Base-by-base conservation (phyloP, 192 early-diverging fungal genomes). In the Rhizophagus clarus region DNA sequence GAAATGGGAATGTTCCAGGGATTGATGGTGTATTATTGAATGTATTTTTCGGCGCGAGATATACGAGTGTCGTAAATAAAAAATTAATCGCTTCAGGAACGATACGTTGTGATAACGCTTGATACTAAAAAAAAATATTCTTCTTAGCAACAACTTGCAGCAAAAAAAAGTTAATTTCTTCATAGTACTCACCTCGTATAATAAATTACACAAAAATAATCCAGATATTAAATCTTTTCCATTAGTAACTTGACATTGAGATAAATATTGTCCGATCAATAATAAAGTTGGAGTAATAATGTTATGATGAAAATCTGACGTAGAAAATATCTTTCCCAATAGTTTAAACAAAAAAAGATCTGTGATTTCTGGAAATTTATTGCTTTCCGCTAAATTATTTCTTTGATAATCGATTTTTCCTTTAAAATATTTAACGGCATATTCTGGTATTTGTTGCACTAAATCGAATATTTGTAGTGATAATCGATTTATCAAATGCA, bases 281-380 rank as follows among this genome's bases (percentile, higher is more conserved):
- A 97, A 79, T 69, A 93, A 87, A 49, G 95, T 89, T 15, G 97
- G 97, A 3, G 97, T 98, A 8, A 94, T 87, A 7, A 98, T 91
- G 8, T 91, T 82, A 82, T 99, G 96, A 76, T 91, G 89, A 51
- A 93, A 91, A 90, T 99, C 98, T 0, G 97, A 97, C n/a, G 95
- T 91, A 3, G 98, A 96, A 83, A 95, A 98, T 11, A 98, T 85
- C 42, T 91, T 88, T 1, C 88, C 90, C 66, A 97, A 82, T 34
- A 93, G 76, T 37, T 92, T 89, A 70, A 97, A 83, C 61, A 90
- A 82, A 31, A 91, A 86, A 40, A 97, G 62, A 42, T 93, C 90
- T 28, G 89, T 88, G 11, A 86, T 80, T 14, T 85, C 83, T 7
- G 91, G 87, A 77, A 88, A 90, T 28, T 76, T 79, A 29, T 84